These are phyloP conservation scores for Pleurotus tuoliensis DNA, from an alignment of 768 basidiomycete species.

Conservation along the genomic window DNA sequence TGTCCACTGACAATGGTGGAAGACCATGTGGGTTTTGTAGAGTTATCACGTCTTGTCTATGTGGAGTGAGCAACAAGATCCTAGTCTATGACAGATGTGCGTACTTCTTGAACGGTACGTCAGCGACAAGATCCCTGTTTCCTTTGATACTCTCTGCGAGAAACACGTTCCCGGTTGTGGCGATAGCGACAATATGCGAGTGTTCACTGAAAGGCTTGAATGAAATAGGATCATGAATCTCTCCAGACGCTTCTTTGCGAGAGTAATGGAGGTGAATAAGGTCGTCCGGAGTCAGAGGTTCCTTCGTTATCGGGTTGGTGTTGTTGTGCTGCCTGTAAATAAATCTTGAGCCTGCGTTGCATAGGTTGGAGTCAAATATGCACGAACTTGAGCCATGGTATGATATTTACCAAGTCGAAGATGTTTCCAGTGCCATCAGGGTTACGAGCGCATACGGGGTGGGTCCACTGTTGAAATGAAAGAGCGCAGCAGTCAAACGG, in stretches of 20 bases:
- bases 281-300: constrained; percentile 63
- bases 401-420: constrained; percentile 88
- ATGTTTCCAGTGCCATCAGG: constrained; percentile 75
- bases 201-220: constrained; percentile 98
- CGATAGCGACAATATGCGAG: constrained; percentile 90
- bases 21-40: constrained; percentile 88
- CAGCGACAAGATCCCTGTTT: constrained; percentile 81
- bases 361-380: too few species aligned
- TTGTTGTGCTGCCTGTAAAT: constrained; percentile 72
- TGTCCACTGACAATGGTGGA: constrained; percentile 48
- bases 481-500: constrained; percentile 92
- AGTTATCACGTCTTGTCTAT: constrained; percentile 85
- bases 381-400: constrained; percentile 89
- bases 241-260: constrained; percentile 76
- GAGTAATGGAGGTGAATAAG: constrained; percentile 80
- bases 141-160: constrained; percentile 87
- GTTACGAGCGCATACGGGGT: constrained; percentile 87
- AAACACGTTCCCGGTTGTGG: constrained; percentile 90
- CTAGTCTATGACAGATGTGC: constrained; percentile 12
- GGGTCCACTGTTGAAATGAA: constrained; percentile 83
- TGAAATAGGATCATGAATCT: constrained; percentile 93
- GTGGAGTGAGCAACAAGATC: neutral
- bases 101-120: constrained; percentile 82
- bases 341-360: neutral
- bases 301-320: constrained; percentile 73